Evolutionary conservation across 1,284 basidiomycete genomes (phyloP).

Genomic region (Thecaphora thlaspeos): DNA sequence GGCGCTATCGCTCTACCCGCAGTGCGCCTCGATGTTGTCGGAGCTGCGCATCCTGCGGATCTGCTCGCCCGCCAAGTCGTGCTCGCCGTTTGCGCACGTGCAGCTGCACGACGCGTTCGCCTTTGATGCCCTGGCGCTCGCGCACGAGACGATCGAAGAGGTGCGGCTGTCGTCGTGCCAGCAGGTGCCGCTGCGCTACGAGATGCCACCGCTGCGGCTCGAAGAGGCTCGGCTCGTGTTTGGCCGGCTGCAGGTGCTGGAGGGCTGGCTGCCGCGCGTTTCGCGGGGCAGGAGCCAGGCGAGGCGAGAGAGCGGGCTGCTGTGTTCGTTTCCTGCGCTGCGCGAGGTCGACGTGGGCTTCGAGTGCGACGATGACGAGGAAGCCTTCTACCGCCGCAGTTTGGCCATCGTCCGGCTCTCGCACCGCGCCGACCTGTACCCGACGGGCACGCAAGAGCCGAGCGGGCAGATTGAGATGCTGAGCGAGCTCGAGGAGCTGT

Average conservation of each 20-base stretch:
- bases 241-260: neutral
- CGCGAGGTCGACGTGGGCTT: neutral
- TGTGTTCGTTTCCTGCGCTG: neutral
- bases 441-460: neutral
- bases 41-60: neutral
- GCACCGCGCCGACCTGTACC: neutral
- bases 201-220: too few species aligned
- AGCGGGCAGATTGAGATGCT: neutral
- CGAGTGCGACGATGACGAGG: neutral
- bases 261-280: neutral
- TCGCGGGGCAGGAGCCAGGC: neutral
- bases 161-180: neutral
- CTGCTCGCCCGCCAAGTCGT: neutral
- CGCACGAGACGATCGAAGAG: neutral
- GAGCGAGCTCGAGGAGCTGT: neutral
- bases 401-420: neutral
- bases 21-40: neutral
- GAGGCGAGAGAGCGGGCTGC: neutral
- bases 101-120: neutral
- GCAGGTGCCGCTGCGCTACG: neutral
- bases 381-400: neutral
- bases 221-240: neutral
- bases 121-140: neutral
- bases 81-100: neutral
- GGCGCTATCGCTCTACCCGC: neutral